phyloP scores from a whole-genome alignment of 148 eudicot species.

The Rhododendron henanense region DNA sequence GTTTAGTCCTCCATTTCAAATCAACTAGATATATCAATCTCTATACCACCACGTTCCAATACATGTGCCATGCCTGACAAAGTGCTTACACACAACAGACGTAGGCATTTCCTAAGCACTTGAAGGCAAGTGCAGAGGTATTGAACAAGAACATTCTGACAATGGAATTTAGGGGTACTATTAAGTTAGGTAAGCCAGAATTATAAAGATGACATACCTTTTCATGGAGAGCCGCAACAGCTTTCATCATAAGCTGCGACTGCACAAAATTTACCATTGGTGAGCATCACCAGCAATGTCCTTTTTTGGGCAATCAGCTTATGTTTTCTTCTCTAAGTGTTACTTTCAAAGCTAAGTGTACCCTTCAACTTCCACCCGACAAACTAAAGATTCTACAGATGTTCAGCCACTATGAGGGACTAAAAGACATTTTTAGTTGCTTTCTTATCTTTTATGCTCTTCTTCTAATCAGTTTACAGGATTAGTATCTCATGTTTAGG shows the following conservation, averaged over 20 bases:
- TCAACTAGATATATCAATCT: not conserved
- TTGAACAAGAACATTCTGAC: not conserved
- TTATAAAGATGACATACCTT: slow-evolving; percentile 10
- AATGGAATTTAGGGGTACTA: not conserved
- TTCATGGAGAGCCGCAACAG: slow-evolving; percentile 17
- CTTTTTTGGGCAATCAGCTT: not conserved
- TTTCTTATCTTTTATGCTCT: not conserved
- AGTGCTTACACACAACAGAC: not conserved
- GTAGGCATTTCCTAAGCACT: not conserved
- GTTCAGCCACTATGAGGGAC: not conserved
- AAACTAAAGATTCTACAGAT: not conserved
- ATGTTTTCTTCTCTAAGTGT: not conserved
- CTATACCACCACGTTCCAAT: not conserved
- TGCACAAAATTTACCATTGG: not conserved
- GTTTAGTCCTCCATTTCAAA: not conserved
- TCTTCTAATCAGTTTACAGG: not conserved
- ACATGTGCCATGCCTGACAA: not conserved
- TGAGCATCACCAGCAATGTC: slow-evolving; percentile 5
- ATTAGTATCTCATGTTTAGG: not conserved
- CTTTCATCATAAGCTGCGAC: slow-evolving; percentile 16
- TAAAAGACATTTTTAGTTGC: not conserved
- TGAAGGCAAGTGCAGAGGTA: not conserved
- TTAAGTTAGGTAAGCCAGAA: not conserved
- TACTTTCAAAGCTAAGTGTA: not conserved
- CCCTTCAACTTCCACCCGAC: not conserved